Evolutionary conservation across 495 filamentous ascomycete species (phyloP).

Genomic region (Penicillium bovifimosum): DNA sequence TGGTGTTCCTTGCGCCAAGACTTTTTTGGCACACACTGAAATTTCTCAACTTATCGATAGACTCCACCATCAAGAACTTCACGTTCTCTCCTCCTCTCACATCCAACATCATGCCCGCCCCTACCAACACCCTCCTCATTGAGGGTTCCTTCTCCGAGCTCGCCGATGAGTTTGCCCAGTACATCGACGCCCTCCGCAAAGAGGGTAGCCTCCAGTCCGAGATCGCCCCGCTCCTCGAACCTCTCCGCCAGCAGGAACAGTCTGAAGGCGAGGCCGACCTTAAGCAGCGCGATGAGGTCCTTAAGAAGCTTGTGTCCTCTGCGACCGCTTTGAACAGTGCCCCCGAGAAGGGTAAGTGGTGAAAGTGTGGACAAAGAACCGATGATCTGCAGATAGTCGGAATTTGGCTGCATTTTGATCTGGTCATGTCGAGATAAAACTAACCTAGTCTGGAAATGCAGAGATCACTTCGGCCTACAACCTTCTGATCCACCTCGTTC

Average conservation of each 20-base stretch:
- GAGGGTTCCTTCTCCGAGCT: conserved; percentile 88
- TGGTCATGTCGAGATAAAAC: conserved; percentile 3
- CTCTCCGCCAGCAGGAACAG: conserved; percentile 48
- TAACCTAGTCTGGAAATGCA: conserved; percentile 25
- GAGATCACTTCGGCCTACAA: conserved; percentile 95
- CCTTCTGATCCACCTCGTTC: conserved; percentile 85
- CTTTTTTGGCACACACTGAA: conserved; percentile 44
- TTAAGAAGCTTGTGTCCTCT: conserved; percentile 80
- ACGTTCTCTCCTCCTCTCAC: conserved; percentile 21
- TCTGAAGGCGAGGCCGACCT: conserved; percentile 38
- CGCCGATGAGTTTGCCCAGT: conserved; percentile 80
- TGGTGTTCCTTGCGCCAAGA: conserved; percentile 37
- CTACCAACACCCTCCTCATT: conserved; percentile 67
- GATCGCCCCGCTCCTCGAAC: conserved; percentile 63
- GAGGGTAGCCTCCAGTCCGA: conserved; percentile 59
- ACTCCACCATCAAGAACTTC: conserved; percentile 41
- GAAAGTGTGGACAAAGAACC: conserved; percentile 7
- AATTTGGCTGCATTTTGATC: conserved; percentile 11
- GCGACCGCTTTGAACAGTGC: conserved; percentile 67
- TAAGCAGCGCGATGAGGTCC: conserved; percentile 73
- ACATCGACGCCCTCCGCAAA: conserved; percentile 63
- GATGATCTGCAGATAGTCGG: conserved; percentile 13
- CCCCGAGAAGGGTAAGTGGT: conserved; percentile 71
- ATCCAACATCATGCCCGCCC: conserved; percentile 44
- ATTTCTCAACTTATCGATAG: conserved; percentile 43